A percentile compares a stretch with the other conserved stretches of the same genome.
Evolutionary conservation across 345 rosid genomes (phyloP).

Genomic region (Aquilaria yunnanensis): DNA sequence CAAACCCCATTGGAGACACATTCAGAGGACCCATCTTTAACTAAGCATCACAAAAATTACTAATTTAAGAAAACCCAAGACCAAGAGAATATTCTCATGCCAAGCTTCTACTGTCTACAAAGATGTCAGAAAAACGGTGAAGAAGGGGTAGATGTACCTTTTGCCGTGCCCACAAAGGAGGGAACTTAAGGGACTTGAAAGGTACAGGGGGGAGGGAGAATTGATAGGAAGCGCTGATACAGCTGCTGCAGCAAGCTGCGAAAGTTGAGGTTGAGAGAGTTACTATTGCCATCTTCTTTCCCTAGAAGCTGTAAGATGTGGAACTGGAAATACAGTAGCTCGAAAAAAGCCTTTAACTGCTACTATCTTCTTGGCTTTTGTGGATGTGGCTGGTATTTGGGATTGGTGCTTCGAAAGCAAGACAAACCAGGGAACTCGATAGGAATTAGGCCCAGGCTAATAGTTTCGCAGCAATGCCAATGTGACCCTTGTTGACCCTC

Average conservation of each 20-base stretch:
- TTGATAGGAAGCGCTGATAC: slow-evolving; percentile 30
- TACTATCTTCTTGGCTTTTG: not conserved
- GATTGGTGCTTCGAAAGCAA: not conserved
- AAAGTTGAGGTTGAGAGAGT: slow-evolving; percentile 33
- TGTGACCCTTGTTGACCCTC: no score
- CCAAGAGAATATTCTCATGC: no score
- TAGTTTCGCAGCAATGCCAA: no score
- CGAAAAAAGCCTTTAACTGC: not conserved
- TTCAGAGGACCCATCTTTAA: slow-evolving; percentile 82
- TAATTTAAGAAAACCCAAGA: not conserved
- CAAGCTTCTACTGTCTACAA: no score
- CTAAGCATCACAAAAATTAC: slow-evolving; percentile 19
- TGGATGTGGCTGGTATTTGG: slow-evolving; percentile 8
- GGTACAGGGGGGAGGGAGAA: slow-evolving; percentile 23
- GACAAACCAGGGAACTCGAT: no score
- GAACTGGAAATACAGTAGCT: not conserved
- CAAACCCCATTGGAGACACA: slow-evolving; percentile 95
- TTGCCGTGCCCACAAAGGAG: slow-evolving; percentile 87
- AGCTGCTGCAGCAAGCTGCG: slow-evolving; percentile 21
- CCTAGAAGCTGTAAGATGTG: not conserved
- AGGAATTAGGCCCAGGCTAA: no score
- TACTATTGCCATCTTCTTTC: slow-evolving; percentile 6
- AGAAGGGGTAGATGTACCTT: slow-evolving; percentile 29
- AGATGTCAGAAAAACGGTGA: no score
- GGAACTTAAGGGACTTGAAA: slow-evolving; percentile 58